These are phyloP conservation scores for Eucalyptus regnans DNA, from an alignment of 345 rosid genomes.

Conservation along the genomic window DNA sequence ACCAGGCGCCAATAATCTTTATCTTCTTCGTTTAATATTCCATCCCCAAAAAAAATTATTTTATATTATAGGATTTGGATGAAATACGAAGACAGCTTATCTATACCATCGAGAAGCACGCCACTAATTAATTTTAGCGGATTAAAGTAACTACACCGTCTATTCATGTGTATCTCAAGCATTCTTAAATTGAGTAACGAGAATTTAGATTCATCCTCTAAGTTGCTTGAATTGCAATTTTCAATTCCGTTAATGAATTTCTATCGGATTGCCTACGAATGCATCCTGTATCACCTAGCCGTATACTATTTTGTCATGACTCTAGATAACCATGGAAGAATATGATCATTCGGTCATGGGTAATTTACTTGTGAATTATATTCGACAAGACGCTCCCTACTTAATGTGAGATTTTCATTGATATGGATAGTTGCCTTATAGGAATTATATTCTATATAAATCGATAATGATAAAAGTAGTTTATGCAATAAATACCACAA, in stretches of 20 bases:
- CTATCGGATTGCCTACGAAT: accelerated
- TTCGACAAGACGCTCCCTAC: background rate
- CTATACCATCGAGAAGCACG: background rate
- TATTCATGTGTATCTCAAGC: background rate
- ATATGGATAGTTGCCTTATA: background rate
- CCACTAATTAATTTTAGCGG: background rate
- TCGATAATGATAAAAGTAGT: background rate
- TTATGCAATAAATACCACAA: background rate
- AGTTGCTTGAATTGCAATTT: background rate
- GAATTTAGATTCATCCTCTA: background rate
- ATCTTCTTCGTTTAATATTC: background rate
- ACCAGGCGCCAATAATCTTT: background rate
- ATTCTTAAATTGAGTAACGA: background rate
- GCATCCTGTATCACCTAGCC: accelerated
- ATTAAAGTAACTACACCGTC: background rate
- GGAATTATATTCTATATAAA: background rate
- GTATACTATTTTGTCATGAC: background rate
- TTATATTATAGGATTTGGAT: background rate
- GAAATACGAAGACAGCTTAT: background rate
- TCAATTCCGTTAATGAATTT: background rate
- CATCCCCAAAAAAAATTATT: background rate
- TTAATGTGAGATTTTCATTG: accelerated
- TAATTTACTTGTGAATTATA: background rate
- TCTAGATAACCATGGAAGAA: background rate
- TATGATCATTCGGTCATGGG: background rate